Percentiles rank a stretch among this genome's conserved stretches.
phyloP scores from a whole-genome alignment of 108 stramenopile genomes.

The Nitzschia inconspicua region DNA sequence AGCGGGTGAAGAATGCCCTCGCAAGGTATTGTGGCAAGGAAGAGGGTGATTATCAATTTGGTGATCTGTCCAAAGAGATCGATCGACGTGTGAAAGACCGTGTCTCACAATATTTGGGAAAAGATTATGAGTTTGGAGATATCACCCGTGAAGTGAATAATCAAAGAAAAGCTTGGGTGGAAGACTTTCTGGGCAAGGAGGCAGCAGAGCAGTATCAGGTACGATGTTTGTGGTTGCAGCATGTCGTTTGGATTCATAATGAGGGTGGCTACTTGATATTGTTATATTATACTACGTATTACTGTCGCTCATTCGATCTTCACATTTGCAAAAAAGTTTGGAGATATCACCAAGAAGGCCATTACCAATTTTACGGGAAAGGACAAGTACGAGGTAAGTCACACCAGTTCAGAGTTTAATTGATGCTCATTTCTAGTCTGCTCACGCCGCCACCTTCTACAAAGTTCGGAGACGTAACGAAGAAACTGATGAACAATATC shows the following conservation, averaged over 20 bases:
- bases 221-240: background rate
- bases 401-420: background rate
- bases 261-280: background rate
- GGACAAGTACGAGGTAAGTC: conserved; percentile 40
- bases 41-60: conserved; percentile 70
- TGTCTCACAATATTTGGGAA: conserved; percentile 70
- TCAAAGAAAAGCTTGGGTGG: conserved; percentile 55
- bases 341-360: conserved; percentile 64
- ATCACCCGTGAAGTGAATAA: conserved; percentile 50
- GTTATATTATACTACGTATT: background rate
- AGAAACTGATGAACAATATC: conserved; percentile 66
- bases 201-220: conserved; percentile 59
- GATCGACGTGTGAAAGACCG: conserved; percentile 49
- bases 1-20: conserved; percentile 55
- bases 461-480: conserved; percentile 68
- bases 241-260: background rate
- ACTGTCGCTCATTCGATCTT: background rate
- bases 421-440: background rate
- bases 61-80: conserved; percentile 64
- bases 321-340: conserved; percentile 23
- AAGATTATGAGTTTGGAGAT: conserved; percentile 72
- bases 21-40: conserved; percentile 65
- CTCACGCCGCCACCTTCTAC: background rate
- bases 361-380: conserved; percentile 68
- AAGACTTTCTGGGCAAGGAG: conserved; percentile 69